Base-by-base conservation (phyloP, 1,284 basidiomycete genomes). In the Exobasidium cylindrosporum region DNA sequence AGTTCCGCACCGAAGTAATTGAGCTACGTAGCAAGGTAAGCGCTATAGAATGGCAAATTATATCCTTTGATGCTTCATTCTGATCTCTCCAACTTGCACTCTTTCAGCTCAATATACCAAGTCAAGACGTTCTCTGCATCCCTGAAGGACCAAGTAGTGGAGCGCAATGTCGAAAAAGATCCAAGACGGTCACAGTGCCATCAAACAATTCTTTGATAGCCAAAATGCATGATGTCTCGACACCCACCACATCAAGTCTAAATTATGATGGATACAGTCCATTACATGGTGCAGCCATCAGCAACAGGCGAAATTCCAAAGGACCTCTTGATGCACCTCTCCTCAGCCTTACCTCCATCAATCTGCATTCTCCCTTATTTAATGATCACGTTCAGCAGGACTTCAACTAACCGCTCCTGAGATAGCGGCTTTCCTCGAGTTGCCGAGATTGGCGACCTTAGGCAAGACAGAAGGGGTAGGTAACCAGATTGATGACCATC, bases 1-100 rank as follows among this genome's bases (percentile, higher is more conserved):
- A 50, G 47, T 50, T 50, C 29, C 47, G 47, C 21, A 23, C 14
- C 47, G 47, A 50, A 23, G 47, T 50, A 14, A 50, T 50, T 31
- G 47, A 50, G 21, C 7, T 50, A 21, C 7, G 47, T 7, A 50
- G 10, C 14, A 50, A 50, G 21, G 47, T 31, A 21, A 50, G 47
- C 17, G 35, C 35, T 40, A 17, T 10, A 40, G n/a, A n/a, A n/a
- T n/a, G n/a, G n/a, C n/a, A n/a, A n/a, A n/a, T n/a, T n/a, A n/a
- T n/a, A n/a, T n/a, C n/a, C n/a, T n/a, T n/a, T n/a, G n/a, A n/a
- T n/a, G n/a, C n/a, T n/a, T n/a, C n/a, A n/a, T n/a, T n/a, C n/a
- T n/a, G n/a, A n/a, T n/a, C n/a, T n/a, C n/a, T n/a, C n/a, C n/a
- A n/a, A n/a, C n/a, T n/a, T n/a, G n/a, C n/a, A n/a, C n/a, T n/a